Evolutionary conservation across 768 basidiomycete genomes (phyloP).

Genomic region (Boletus subcaerulescens): DNA sequence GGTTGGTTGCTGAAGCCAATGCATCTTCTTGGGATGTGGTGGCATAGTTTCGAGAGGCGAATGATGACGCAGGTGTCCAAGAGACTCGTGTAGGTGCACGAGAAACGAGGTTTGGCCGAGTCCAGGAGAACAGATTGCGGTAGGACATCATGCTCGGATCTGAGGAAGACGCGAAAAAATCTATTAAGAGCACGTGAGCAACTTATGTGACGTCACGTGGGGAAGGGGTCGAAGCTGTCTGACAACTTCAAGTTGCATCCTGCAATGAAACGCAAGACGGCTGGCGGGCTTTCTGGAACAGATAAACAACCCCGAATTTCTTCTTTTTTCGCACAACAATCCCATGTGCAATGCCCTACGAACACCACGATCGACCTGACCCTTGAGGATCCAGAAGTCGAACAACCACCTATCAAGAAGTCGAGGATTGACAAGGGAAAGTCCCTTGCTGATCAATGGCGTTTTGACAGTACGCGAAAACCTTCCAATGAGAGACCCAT

Average conservation of each 20-base stretch:
- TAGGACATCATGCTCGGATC: constrained; percentile 1
- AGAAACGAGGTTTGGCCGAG: constrained; percentile 3
- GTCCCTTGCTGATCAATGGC: constrained; percentile 40
- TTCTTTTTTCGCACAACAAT: constrained; percentile 35
- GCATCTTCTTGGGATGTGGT: constrained; percentile 38
- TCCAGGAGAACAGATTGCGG: constrained; percentile 3
- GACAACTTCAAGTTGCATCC: too few relatives aligned
- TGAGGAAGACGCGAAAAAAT: constrained; percentile 1
- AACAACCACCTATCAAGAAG: constrained; percentile 29
- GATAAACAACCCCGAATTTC: constrained; percentile 40
- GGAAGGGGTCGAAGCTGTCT: neutral
- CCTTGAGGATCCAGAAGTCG: constrained; percentile 34
- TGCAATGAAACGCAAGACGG: constrained; percentile 21
- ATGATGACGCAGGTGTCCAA: neutral
- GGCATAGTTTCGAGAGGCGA: constrained; percentile 10
- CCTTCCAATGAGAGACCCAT: neutral
- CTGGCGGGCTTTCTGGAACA: neutral
- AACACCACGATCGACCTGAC: constrained; percentile 54
- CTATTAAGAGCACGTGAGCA: constrained; percentile 23
- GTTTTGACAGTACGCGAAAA: constrained; percentile 35
- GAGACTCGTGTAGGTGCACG: neutral
- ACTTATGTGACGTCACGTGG: constrained; percentile 23
- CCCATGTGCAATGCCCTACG: constrained; percentile 17
- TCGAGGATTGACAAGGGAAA: constrained; percentile 21
- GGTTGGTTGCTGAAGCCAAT: constrained; percentile 59